Base-by-base conservation (phyloP, 164 flowering plant genomes). In the Houttuynia cordata region DNA sequence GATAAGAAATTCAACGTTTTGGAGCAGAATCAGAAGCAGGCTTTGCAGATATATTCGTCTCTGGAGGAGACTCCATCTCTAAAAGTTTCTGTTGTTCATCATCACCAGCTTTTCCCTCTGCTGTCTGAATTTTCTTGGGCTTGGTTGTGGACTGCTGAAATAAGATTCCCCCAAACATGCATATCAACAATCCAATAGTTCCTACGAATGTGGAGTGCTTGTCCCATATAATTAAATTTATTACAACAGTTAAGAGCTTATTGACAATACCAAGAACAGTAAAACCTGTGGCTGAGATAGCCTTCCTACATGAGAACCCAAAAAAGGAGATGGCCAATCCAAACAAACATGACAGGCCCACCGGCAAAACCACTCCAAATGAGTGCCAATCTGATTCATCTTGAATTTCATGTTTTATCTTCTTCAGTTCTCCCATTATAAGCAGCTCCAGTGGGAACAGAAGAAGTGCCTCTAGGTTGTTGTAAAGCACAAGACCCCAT, bases 401-500 rank as follows among this genome's bases (percentile, higher is more conserved):
- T 0, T 82, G 19, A 55, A 89, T 81, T 50, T 86, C 96, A 65
- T 86, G 96, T 76, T 86, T 78, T 66, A 89, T 87, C 73, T 87
- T 87, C 83, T 92, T 89, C 68, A 89, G 53, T 56, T 92, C 98
- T 13, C 98, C 96, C 96, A 88, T 88, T 60, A 88, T 73, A 64
- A 91, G 78, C 62, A 93, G 77, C 74, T 93, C 98, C 62, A 93
- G 24, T 0, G 97, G 96, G 74, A 89, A 93, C 47, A 87, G 70
- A 21, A 92, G 73, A 51, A 92, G 81, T 54, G 97, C 96, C 73
- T 86, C 97, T 2, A 89, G 87, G 72, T 89, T 89, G 76, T 87
- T 92, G 80, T 91, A 91, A 70, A 91, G 74, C 34, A 92, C 98
- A 61, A 92, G 83, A 49, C 97, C 98, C 96, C 98, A 92, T n/a